Percentiles rank a stretch among this genome's conserved stretches.
These are phyloP conservation scores for Saturnispora diversa DNA, from an alignment of 805 yeast species.

Conservation along the genomic window DNA sequence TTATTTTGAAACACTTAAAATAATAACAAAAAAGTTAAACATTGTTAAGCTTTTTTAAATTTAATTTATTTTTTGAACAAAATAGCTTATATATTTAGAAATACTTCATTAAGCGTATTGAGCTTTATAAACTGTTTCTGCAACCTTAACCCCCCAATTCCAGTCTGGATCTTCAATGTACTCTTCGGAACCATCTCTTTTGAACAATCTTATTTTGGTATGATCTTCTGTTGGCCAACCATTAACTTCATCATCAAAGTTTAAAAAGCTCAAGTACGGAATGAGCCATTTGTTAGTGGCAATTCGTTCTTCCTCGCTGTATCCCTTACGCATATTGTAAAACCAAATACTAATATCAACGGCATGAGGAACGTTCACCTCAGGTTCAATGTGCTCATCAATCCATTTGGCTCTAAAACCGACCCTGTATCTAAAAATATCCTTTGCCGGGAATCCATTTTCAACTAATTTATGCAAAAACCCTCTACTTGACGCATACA, in stretches of 20 bases:
- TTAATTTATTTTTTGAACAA: too few relatives aligned
- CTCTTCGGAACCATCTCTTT: conserved; percentile 25
- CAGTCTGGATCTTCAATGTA: conserved; percentile 29
- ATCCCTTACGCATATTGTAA: conserved; percentile 23
- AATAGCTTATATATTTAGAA: neutral
- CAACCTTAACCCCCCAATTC: conserved; percentile 33
- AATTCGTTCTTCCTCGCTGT: conserved; percentile 23
- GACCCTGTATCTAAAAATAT: conserved; percentile 27
- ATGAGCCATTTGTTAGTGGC: conserved; percentile 22
- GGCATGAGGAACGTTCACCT: conserved; percentile 31
- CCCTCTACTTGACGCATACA: conserved; percentile 33
- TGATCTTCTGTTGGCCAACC: conserved; percentile 28
- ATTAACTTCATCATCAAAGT: conserved; percentile 19
- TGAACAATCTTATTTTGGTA: conserved; percentile 24
- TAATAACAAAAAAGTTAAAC: too few relatives aligned
- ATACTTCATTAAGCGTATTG: conserved; percentile 10
- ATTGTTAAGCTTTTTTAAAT: too few relatives aligned
- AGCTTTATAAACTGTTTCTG: conserved; percentile 24
- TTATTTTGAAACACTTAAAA: too few relatives aligned
- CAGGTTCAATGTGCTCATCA: conserved; percentile 18
- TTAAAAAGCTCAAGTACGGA: conserved; percentile 28
- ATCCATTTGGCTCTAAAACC: conserved; percentile 24
- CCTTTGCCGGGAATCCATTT: conserved; percentile 24
- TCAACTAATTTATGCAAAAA: conserved; percentile 27
- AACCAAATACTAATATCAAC: conserved; percentile 33